Evolutionary conservation across 2,329 filamentous ascomycete genomes (phyloP), one percentile per base, ranked within the genome.

Genomic region (Eutypa lata): DNA sequence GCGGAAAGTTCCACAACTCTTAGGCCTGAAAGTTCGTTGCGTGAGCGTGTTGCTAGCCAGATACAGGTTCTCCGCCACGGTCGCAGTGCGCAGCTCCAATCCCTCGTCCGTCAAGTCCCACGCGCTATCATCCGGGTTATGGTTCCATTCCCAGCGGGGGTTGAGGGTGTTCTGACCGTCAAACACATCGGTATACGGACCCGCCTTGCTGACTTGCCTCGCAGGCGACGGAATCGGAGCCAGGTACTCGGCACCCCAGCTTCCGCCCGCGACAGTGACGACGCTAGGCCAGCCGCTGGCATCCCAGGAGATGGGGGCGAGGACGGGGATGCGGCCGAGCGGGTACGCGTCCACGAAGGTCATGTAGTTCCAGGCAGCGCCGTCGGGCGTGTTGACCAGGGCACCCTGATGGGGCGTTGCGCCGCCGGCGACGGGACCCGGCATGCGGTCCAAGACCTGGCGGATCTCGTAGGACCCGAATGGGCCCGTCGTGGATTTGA

Each of bases 141-240:
- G 81, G 60, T 83, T 84, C 80, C 80, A 84, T 60, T 84, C 80
- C 77, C 77, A 84, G 5, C 73, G 65, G 0, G 71, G 70, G 13
- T 67, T 62, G 1, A 83, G 68, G 0, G 62, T 56, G 0, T 65
- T 59, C n/a, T n/a, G n/a, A 0, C 74, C 75, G 0, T 56, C 43
- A 54, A 83, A 83, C 0, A 50, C 61, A 53, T 83, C 77, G 0
- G 68, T 72, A n/a, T n/a, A n/a, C n/a, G n/a, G n/a, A 14, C 76
- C 71, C 0, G 65, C 64, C 13, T 63, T 52, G 14, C 51, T 50
- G 3, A 49, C 44, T 1, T 63, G 53, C 19, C 61, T 57, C 61
- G 61, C 18, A 64, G 61, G 2, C 57, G 54, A 72, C 68, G 5
- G 66, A 35, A 49, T 37, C 13, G 51, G 47, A 14, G 19, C 24